Base-by-base conservation (phyloP, 1,284 basidiomycete genomes). In the Cutaneotrichosporon sp. region DNA sequence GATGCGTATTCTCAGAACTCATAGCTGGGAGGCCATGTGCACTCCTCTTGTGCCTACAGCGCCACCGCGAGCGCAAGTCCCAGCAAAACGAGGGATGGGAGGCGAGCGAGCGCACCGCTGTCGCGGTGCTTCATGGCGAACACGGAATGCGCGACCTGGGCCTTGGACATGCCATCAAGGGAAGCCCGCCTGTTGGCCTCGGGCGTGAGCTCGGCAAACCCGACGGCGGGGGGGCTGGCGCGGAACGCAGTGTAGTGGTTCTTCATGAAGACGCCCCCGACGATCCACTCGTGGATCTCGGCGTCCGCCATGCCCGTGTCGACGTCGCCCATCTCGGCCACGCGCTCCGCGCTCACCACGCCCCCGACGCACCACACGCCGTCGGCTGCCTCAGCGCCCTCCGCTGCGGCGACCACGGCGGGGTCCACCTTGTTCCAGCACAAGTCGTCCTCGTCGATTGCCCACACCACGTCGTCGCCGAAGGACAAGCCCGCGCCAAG, bases 181-280 rank as follows among this genome's bases (percentile, higher is more conserved):
- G n/a, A n/a, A n/a, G n/a, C n/a, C n/a, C n/a, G n/a, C 29, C 29
- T 29, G 29, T 46, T 50, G 1, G 49, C 49, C 11, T 6, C 9
- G 25, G 11, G 24, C 9, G 25, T n/a, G 38, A 80, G 66, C 22
- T 80, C 60, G 5, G 92, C 92, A 71, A 95, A 94, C 0, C 93
- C 92, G 55, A 95, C 86, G 2, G 90, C 86, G 0, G 89, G 79
- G 0, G 92, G 90, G 25, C 81, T 77, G 67, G 87, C 89, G 38
- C 90, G 85, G 81, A 88, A 95, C 6, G 92, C 89, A 0, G 90
- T 87, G 80, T 93, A 95, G 0, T 92, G 18, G 71, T 94, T 95
- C 85, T 95, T 97, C 83, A 84, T 50, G 34, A 74, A 74, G 18
- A 75, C 72, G 59, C 73, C 74, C 5, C 78, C 78, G 7, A 80